These are phyloP conservation scores for Leptographium flavum DNA, from an alignment of 2,329 filamentous ascomycete species.

Conservation along the genomic window DNA sequence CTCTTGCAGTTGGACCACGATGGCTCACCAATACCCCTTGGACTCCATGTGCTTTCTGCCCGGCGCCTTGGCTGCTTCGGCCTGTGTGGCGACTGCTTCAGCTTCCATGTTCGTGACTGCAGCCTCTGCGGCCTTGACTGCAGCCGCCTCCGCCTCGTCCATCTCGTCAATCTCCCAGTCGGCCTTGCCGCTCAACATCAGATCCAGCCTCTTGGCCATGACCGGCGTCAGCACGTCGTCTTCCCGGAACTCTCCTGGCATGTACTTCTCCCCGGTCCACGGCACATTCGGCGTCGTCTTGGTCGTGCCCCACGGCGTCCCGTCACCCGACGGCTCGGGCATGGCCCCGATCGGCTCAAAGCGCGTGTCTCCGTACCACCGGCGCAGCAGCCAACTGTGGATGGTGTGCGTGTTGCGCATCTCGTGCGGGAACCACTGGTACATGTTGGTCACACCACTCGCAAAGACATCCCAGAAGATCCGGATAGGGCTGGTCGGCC, in stretches of 20 bases:
- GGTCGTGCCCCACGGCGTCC: slow-evolving; percentile 3
- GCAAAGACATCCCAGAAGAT: slow-evolving; percentile 10
- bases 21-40: too few species aligned
- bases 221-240: not conserved
- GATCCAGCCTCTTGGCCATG: not conserved
- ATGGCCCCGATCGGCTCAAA: slow-evolving; percentile 7
- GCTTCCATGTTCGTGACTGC: too few species aligned
- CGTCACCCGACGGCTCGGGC: slow-evolving; percentile 1
- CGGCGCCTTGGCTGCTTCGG: not conserved
- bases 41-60: too few species aligned
- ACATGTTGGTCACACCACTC: slow-evolving; percentile 9
- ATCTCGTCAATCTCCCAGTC: not conserved
- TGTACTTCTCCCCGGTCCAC: slow-evolving; percentile 1
- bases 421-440: slow-evolving; percentile 9
- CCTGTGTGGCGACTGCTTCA: not conserved
- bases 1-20: too few species aligned
- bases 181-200: not conserved
- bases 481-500: slow-evolving; percentile 8
- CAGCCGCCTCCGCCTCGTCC: not conserved
- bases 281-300: not conserved
- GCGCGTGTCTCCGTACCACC: slow-evolving; percentile 9
- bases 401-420: slow-evolving; percentile 6
- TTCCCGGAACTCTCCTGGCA: not conserved
- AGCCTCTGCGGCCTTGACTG: too few species aligned
- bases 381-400: slow-evolving; percentile 8